Evolutionary conservation across 1,284 basidiomycete genomes (phyloP).

Genomic region (Meira miltonrushii): DNA sequence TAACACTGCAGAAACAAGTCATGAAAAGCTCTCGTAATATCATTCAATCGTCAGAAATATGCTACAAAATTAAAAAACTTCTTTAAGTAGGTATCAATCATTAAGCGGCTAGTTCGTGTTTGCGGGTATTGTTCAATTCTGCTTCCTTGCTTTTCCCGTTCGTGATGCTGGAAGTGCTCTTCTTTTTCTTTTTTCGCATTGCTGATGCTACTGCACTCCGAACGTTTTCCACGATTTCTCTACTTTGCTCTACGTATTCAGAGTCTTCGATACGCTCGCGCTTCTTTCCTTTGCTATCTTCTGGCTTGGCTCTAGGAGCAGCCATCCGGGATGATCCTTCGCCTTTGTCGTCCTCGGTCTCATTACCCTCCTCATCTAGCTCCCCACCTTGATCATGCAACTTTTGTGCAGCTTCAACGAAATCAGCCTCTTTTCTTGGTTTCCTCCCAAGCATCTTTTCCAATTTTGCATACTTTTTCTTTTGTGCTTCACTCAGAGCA

Average conservation of each 20-base stretch:
- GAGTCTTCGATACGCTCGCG: slow-evolving; percentile 73
- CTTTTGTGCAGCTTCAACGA: slow-evolving; percentile 47
- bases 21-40: no score
- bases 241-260: slow-evolving; percentile 84
- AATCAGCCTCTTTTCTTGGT: slow-evolving; percentile 42
- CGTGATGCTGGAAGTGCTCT: slow-evolving; percentile 10
- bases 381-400: slow-evolving; percentile 42
- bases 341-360: slow-evolving; percentile 48
- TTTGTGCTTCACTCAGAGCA: slow-evolving; percentile 60
- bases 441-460: slow-evolving; percentile 56
- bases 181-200: slow-evolving; percentile 32
- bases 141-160: slow-evolving; percentile 5
- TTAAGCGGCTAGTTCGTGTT: no score
- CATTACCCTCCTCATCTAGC: slow-evolving; percentile 25
- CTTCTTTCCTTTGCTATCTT: slow-evolving; percentile 4
- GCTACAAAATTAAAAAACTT: no score
- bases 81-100: no score
- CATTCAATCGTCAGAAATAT: no score
- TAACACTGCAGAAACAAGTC: no score
- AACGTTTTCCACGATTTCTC: slow-evolving; percentile 85
- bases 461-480: slow-evolving; percentile 77
- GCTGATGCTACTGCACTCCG: slow-evolving; percentile 76
- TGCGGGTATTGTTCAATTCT: no score
- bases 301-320: neutral
- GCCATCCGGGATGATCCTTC: slow-evolving; percentile 15